Evolutionary conservation across 805 yeast genomes (phyloP).

Genomic region (Cyberlindnera xishuangbannaensis): DNA sequence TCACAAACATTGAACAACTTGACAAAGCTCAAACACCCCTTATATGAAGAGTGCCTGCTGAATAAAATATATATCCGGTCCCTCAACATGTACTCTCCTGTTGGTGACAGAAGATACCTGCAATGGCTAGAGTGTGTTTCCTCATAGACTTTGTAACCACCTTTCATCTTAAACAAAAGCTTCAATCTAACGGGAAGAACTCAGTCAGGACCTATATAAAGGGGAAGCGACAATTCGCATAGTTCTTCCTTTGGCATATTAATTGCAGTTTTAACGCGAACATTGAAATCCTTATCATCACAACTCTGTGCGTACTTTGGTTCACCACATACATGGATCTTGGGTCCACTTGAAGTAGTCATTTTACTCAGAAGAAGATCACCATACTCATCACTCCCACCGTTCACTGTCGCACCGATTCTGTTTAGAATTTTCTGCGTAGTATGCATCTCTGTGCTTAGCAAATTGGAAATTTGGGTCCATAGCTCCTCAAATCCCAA

Average conservation of each 20-base stretch:
- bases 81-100: constrained; percentile 29
- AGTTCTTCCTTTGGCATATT: constrained; percentile 25
- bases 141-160: constrained; percentile 24
- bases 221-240: constrained; percentile 5
- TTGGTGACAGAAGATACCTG: constrained; percentile 27
- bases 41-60: constrained; percentile 43
- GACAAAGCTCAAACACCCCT: constrained; percentile 34
- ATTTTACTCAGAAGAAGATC: constrained; percentile 1
- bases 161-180: constrained; percentile 10
- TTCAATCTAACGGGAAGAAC: constrained; percentile 21
- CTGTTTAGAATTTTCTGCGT: constrained; percentile 23
- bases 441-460: constrained; percentile 27
- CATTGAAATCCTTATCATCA: constrained; percentile 13
- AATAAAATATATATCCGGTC: constrained; percentile 33
- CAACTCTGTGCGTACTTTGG: background rate
- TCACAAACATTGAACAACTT: constrained; percentile 32
- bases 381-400: constrained; percentile 1
- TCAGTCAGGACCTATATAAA: constrained; percentile 4
- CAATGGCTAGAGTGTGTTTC: constrained; percentile 4
- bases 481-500: constrained; percentile 54
- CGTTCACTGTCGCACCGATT: constrained; percentile 14
- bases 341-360: constrained; percentile 2
- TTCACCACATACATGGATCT: constrained; percentile 17
- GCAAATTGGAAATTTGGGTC: constrained; percentile 29
- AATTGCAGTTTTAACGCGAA: constrained; percentile 33